A percentile compares a stretch with the other conserved stretches of the same genome.
phyloP scores from a whole-genome alignment of 2,329 filamentous ascomycete species.

The Aspergillus quadrilineatus region DNA sequence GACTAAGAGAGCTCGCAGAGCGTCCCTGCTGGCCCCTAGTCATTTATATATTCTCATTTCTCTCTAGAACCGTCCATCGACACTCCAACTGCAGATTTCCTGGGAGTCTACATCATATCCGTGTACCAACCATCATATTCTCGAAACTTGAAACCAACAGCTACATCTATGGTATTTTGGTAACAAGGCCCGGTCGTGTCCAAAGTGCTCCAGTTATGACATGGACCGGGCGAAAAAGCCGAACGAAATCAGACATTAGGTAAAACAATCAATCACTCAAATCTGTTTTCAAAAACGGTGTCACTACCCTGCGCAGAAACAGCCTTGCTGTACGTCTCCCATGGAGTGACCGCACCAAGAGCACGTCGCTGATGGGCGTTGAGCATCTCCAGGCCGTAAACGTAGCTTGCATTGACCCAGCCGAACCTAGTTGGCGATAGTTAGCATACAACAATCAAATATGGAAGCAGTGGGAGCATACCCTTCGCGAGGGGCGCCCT shows the following conservation, averaged over 20 bases:
- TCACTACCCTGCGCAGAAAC: conserved; percentile 37
- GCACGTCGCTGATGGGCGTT: conserved; percentile 87
- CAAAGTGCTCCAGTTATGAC: neutral
- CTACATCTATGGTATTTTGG: neutral
- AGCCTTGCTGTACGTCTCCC: conserved; percentile 76
- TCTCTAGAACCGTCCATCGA: no score
- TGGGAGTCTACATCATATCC: neutral
- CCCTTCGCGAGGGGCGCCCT: conserved; percentile 94
- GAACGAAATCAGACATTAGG: neutral
- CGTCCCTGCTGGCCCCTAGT: no score
- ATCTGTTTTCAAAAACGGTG: neutral
- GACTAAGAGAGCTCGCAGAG: no score
- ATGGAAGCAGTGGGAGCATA: conserved; percentile 53
- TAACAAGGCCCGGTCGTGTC: neutral
- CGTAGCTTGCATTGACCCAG: conserved; percentile 98
- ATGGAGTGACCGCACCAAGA: conserved; percentile 82
- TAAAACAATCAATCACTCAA: neutral
- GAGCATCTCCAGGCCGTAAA: conserved; percentile 85
- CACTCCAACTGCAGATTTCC: no score
- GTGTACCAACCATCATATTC: neutral
- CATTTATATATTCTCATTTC: no score
- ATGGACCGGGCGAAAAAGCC: neutral
- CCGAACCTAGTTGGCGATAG: conserved; percentile 66
- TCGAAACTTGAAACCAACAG: neutral
- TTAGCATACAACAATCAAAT: conserved; percentile 14